Conservation (phyloP, 352 stramenopile genomes). For the Phytopythium litorale region DNA sequence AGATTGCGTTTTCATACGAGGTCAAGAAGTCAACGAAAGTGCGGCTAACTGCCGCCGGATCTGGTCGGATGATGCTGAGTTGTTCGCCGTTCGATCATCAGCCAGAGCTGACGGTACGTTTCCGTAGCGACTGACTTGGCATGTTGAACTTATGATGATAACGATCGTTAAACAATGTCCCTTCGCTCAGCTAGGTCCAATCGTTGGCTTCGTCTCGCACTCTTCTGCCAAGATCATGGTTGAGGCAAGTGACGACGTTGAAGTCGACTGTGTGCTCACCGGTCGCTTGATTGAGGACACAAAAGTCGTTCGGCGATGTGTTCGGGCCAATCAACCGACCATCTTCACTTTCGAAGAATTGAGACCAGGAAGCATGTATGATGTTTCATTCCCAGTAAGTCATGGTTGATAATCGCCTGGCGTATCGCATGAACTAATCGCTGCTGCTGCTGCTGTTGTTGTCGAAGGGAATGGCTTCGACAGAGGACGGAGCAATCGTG, state of each 20-base stretch:
- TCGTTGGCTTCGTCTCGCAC: constrained; percentile 36
- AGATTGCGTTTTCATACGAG: neutral
- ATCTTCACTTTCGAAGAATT: constrained; percentile 30
- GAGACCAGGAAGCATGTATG: constrained; percentile 29
- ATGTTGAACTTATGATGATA: neutral
- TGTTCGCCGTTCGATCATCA: neutral
- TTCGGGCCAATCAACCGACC: constrained; percentile 15
- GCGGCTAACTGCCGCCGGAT: neutral
- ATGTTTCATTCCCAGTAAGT: constrained; percentile 33
- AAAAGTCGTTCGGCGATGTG: constrained; percentile 4
- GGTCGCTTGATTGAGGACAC: constrained; percentile 29
- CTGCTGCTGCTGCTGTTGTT: constrained; percentile 3
- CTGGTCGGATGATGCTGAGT: neutral
- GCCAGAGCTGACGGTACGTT: constrained; percentile 2
- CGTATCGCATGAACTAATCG: neutral
- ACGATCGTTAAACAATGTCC: neutral
- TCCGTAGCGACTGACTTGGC: neutral
- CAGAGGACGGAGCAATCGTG: constrained; percentile 8
- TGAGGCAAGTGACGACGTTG: constrained; percentile 31
- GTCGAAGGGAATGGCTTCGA: constrained; percentile 21
- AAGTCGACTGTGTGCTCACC: constrained; percentile 30
- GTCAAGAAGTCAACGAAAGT: neutral
- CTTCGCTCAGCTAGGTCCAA: constrained; percentile 27
- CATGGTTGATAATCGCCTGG: neutral
- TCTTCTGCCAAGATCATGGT: constrained; percentile 30